These are phyloP conservation scores for Pelagophyceae sp. DNA, from an alignment of 352 stramenopile genomes.

Conservation along the genomic window DNA sequence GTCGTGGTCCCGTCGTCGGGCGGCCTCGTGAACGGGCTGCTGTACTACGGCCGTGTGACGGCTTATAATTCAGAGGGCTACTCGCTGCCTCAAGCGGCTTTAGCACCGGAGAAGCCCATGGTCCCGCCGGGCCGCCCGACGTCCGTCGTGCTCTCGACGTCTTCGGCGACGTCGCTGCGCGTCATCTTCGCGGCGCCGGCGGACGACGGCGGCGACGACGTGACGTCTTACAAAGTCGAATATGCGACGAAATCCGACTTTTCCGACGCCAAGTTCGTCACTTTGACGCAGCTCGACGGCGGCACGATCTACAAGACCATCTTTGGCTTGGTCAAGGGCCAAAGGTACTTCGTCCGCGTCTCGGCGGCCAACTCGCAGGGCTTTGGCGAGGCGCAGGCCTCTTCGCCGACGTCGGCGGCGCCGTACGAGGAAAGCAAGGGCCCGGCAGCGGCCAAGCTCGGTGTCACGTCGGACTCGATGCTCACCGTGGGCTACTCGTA, in stretches of 20 bases:
- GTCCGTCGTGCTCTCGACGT: conserved; percentile 63
- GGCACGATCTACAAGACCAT: conserved; percentile 55
- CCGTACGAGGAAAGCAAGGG: conserved; percentile 75
- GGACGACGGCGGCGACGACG: conserved; percentile 72
- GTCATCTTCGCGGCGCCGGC: conserved; percentile 73
- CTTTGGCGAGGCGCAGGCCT: conserved; percentile 63
- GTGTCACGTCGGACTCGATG: conserved; percentile 67
- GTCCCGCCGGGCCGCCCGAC: conserved; percentile 64
- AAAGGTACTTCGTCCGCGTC: conserved; percentile 58
- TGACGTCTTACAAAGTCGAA: conserved; percentile 65
- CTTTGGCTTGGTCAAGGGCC: conserved; percentile 45
- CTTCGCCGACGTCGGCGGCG: conserved; percentile 73
- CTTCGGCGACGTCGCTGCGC: conserved; percentile 70
- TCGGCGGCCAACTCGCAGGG: conserved; percentile 55
- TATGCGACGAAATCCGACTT: conserved; percentile 37
- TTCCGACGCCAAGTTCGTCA: conserved; percentile 5
- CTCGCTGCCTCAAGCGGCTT: conserved; percentile 49
- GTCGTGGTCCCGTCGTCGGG: conserved; percentile 51
- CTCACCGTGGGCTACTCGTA: conserved; percentile 72
- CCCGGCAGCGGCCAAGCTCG: conserved; percentile 64
- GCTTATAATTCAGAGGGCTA: conserved; percentile 83
- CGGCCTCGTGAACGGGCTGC: conserved; percentile 74
- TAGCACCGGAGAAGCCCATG: conserved; percentile 64
- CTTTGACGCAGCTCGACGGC: conserved; percentile 42
- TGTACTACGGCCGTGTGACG: conserved; percentile 84